phyloP scores from a whole-genome alignment of 495 filamentous ascomycete species.

The Penicillium samsonianum region DNA sequence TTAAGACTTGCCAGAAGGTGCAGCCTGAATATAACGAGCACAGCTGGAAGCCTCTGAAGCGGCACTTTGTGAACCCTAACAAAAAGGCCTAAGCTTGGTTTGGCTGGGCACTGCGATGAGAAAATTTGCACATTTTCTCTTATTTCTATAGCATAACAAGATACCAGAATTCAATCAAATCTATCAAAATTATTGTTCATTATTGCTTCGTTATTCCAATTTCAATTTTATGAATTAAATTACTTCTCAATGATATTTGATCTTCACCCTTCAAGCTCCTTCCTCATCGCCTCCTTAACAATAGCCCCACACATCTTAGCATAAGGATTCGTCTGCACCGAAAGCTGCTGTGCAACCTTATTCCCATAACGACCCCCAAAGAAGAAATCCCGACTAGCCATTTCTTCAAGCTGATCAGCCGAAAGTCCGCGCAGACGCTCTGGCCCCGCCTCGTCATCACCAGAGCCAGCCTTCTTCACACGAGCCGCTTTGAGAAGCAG shows the following conservation, averaged over 20 bases:
- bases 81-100: slow-evolving; percentile 28
- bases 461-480: slow-evolving; percentile 26
- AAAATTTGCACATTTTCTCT: slow-evolving; percentile 10
- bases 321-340: slow-evolving; percentile 81
- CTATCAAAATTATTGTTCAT: background rate
- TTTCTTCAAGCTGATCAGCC: slow-evolving; percentile 64
- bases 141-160: slow-evolving; percentile 1
- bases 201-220: background rate
- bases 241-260: background rate
- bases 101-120: background rate
- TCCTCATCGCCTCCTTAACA: slow-evolving; percentile 81
- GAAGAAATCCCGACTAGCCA: slow-evolving; percentile 72
- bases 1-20: slow-evolving; percentile 80
- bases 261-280: slow-evolving; percentile 54
- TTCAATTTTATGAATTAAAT: background rate
- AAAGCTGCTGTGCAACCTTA: slow-evolving; percentile 71
- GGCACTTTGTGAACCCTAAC: slow-evolving; percentile 69
- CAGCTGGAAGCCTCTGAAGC: slow-evolving; percentile 79
- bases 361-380: slow-evolving; percentile 77
- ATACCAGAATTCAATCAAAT: slow-evolving; percentile 1
- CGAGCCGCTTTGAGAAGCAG: slow-evolving; percentile 67
- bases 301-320: slow-evolving; percentile 88
- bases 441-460: slow-evolving; percentile 19
- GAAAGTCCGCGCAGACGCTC: slow-evolving; percentile 44
- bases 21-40: slow-evolving; percentile 82